phyloP scores from a whole-genome alignment of 768 basidiomycete species.

The Agaricus bisporus region DNA sequence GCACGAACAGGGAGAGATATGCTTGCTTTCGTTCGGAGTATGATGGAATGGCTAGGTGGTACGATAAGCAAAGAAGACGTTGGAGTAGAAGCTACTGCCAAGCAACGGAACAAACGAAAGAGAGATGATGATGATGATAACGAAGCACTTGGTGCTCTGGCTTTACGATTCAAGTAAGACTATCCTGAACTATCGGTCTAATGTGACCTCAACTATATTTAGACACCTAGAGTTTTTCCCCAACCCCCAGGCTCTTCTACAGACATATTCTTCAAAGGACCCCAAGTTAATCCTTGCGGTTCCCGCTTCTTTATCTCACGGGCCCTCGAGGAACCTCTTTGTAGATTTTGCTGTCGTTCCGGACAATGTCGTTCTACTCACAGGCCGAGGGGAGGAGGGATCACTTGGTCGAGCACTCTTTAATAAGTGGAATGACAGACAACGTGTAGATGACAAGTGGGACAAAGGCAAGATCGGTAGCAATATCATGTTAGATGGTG shows the following conservation, averaged over 20 bases:
- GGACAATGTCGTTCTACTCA: conserved; percentile 85
- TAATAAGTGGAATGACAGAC: conserved; percentile 79
- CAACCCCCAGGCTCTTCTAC: conserved; percentile 71
- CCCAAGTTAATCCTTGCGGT: conserved; percentile 94
- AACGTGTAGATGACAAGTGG: conserved; percentile 79
- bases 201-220: neutral
- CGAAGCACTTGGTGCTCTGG: conserved; percentile 78
- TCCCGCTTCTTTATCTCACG: conserved; percentile 89
- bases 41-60: conserved; percentile 99
- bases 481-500: conserved; percentile 76
- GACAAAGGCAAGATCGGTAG: conserved; percentile 86
- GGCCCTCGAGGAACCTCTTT: conserved; percentile 83
- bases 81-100: conserved; percentile 63
- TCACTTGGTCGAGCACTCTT: conserved; percentile 78
- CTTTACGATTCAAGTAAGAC: conserved; percentile 81
- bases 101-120: conserved; percentile 47
- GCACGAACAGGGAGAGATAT: conserved; percentile 89
- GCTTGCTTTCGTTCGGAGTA: conserved; percentile 87
- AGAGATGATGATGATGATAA: conserved; percentile 72
- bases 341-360: conserved; percentile 77
- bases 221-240: conserved; percentile 93
- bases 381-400: conserved; percentile 70
- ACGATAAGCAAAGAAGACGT: conserved; percentile 91
- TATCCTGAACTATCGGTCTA: neutral
- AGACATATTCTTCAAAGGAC: conserved; percentile 78